Evolutionary conservation across 441 rosid species (phyloP), one percentile per base, ranked within the genome.

Genomic region (Arabidopsis lyrata): DNA sequence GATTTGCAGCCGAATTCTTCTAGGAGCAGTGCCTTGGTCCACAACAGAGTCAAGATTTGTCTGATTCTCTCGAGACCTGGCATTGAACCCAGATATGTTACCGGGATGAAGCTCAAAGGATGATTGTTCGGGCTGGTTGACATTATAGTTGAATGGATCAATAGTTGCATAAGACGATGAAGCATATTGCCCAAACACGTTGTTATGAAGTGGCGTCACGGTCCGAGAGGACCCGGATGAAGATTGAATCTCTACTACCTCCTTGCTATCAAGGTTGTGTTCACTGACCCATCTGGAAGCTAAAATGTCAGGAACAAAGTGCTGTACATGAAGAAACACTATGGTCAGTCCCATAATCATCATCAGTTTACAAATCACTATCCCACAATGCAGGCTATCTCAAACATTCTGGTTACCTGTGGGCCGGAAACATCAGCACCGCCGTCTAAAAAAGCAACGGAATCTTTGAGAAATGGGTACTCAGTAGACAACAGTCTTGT

Each of bases 11-110:
- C 83, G 86, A 45, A 91, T 62, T 84, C 98, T 87, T 81, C 96
- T 89, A 39, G 82, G 78, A 66, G 97, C 98, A 80, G 86, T 85
- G 55, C 96, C 98, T 79, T 88, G 96, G 73, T n/a, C 6, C 45
- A 42, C 69, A 34, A 67, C 49, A 66, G 63, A 76, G 58, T 75
- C 83, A 1, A 81, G 49, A 74, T 54, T 55, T 14, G 77, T 69
- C 60, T 70, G 86, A 79, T 82, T 66, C 71, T 78, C 93, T 52
- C 81, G 84, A 62, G 81, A 15, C 78, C 90, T 85, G 63, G 82
- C 81, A 75, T 80, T 85, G 81, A 87, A 83, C 70, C 83, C 85
- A 42, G 86, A 78, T 56, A 81, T 83, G 72, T 70, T 70, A 66
- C 66, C 63, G 62, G 62, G 54, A 61, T 70, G 44, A 42, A 74